Evolutionary conservation across 2,329 filamentous ascomycete species (phyloP), one percentile per base, ranked within the genome.

Genomic region (Cercospora sojina): DNA sequence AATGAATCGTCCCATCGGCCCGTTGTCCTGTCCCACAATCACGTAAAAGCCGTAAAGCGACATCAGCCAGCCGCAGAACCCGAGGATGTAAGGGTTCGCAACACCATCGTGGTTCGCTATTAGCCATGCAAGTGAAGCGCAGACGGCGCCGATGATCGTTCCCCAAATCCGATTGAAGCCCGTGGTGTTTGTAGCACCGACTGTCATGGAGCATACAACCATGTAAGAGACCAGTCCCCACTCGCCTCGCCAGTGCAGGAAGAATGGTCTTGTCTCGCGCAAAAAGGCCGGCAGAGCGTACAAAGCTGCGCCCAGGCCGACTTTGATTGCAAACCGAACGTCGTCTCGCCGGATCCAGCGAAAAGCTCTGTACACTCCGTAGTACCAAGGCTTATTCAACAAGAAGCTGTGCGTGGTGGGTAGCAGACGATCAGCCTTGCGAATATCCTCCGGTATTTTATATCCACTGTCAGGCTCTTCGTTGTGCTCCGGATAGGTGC

Each of bases 171-270:
- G 89, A 58, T 93, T 88, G 74, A 89, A 88, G 3, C 93, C 93
- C 0, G 94, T 97, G 1, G 94, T 97, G 78, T 98, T 99, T 25
- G 93, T 92, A 7, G 95, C 93, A 29, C 95, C 95, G 23, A 97
- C 94, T 0, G 94, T 99, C 93, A 97, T 98, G 41, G 91, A 93
- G 76, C 93, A 96, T 25, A 99, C 95, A 75, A 98, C 88, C 94
- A 98, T 98, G 82, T 97, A 98, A 0, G 93, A 97, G 64, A 99
- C 79, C 2, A 99, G 84, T 23, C 95, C 95, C 95, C 95, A 99
- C 83, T 99, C 95, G 31, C 94, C 94, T 77, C 94, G 86, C 92
- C 93, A 98, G 74, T 90, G 90, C 61, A 88, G 85, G 77, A 97
- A 99, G 20, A 90, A 85, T 0, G 91, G 91, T 61, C 93, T 84